A percentile compares a stretch with the other conserved stretches of the same genome.
phyloP scores from a whole-genome alignment of 2,329 filamentous ascomycete species.

The Neofusicoccum laricinum region DNA sequence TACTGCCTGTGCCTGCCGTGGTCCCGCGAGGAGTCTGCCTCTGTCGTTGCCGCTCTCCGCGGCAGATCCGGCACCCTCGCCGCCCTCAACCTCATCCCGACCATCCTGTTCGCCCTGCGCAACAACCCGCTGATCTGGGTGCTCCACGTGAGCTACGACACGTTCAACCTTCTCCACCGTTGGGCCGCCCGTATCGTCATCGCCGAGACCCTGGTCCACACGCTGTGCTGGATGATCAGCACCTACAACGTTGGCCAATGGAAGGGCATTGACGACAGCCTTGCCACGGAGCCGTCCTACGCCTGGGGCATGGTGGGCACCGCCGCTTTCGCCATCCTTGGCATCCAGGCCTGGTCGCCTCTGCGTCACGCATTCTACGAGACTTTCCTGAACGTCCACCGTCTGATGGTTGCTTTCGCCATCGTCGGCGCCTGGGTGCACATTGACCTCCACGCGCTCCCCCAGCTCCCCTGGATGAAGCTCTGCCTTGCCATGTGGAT shows the following conservation, averaged over 20 bases:
- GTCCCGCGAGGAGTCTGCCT: slow-evolving; percentile 43
- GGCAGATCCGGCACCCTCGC: slow-evolving; percentile 82
- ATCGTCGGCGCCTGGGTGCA: slow-evolving; percentile 78
- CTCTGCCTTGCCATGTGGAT: slow-evolving; percentile 75
- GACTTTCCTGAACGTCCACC: slow-evolving; percentile 86
- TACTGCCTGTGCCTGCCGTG: slow-evolving; percentile 72
- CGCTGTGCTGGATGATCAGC: slow-evolving; percentile 70
- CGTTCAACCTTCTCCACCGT: slow-evolving; percentile 86
- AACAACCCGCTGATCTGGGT: slow-evolving; percentile 88
- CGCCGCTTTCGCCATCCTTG: slow-evolving; percentile 61
- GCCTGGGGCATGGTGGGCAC: slow-evolving; percentile 60
- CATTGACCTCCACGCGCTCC: slow-evolving; percentile 62
- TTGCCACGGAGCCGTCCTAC: slow-evolving; percentile 63
- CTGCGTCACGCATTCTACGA: slow-evolving; percentile 95
- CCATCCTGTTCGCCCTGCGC: slow-evolving; percentile 82
- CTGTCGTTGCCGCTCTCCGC: slow-evolving; percentile 76
- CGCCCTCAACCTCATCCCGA: slow-evolving; percentile 85
- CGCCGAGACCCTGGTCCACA: slow-evolving; percentile 67
- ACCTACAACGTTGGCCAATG: slow-evolving; percentile 59
- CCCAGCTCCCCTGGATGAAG: slow-evolving; percentile 72
- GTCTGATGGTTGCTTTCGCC: slow-evolving; percentile 65
- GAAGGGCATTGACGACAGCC: slow-evolving; percentile 53
- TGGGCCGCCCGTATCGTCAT: slow-evolving; percentile 78
- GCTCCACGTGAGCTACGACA: slow-evolving; percentile 88
- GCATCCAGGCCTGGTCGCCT: slow-evolving; percentile 71